Evolutionary conservation across 352 stramenopile species (phyloP), one percentile per base, ranked within the genome.

Genomic region (Globisporangium okanoganense): DNA sequence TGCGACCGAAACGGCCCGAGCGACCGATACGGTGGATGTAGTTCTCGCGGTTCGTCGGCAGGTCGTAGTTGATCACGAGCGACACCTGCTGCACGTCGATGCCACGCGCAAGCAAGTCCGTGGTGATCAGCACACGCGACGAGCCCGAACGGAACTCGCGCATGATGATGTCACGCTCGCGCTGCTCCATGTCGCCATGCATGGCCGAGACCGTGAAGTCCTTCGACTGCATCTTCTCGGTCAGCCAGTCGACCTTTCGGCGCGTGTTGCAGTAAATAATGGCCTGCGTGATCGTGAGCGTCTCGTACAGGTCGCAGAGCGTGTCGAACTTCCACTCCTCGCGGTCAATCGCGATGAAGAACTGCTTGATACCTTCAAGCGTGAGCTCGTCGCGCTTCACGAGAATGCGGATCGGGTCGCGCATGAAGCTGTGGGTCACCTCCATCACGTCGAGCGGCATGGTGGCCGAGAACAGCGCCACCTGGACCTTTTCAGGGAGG

Each of bases 11-110:
- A 89, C 98, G 97, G 76, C 98, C 98, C 61, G 92, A 98, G 76
- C 98, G 96, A 93, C 98, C 98, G 78, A 99, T 99, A 88, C 98
- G 95, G 79, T 99, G 98, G 66, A 99, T 99, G 88, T 99, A 99
- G 81, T 99, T 99, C 83, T 99, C 98, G 73, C 97, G 94, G 87
- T 99, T 99, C 27, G 95, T 98, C 48, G 97, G 97, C 63, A 99
- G 82, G 75, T 99, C 97, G 84, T 99, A 99, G 93, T 99, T 99
- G 79, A 99, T 99, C 52, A 98, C 94, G 54, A 98, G 83, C 70
- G 90, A 97, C 65, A 97, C 92, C 85, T 99, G 97, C 85, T 99
- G 98, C 59, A 99, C 97, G 82, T 99, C 98, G 73, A 99, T 99
- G 95, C 98, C 97, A 95, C 98, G 96, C 36, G 97, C 97, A 55